Base-by-base conservation (phyloP, 768 basidiomycete species). In the Pholiota conissans region DNA sequence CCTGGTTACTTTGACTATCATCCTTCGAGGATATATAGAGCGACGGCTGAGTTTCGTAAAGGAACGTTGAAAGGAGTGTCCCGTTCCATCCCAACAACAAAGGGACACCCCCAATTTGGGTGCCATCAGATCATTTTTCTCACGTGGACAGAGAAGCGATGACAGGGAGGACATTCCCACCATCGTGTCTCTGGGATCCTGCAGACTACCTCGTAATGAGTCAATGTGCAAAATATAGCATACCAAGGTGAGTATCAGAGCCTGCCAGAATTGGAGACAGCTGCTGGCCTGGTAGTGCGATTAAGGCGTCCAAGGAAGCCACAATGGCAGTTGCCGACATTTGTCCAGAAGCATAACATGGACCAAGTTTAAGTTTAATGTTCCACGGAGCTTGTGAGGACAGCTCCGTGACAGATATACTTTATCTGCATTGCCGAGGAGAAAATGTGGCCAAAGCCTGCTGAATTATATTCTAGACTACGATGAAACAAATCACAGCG, bases 11-110 rank as follows among this genome's bases (percentile, higher is more conserved):
- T 18, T 45, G 20, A 3, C 3, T 45, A 24, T 20, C 42, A 45
- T 26, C 20, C 42, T 22, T 45, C 42, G 42, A 45, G 22, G 42
- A 45, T 45, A 45, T 45, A 45, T 45, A 24, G 8, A 42, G 40
- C 40, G 42, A 45, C 22, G 9, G 10, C 18, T 24, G 13, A 2
- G 4, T 45, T 22, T 45, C 42, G 42, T 45, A 45, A 45, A 22
- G 22, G 22, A 18, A 20, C 22, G 22, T 45, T 45, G 42, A 45
- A 45, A 45, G 42, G 40, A 71, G 51, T 58, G 61, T 46, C 68
- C 68, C 57, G 56, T 64, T 66, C 57, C 57, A 62, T 62, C 62
- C 60, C 24, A 48, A 61, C 64, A 64, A 71, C 70, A 71, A 71
- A 69, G 68, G 63, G 65, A 67, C 32, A 26, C 20, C 16, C 67